A percentile compares a stretch with the other conserved stretches of the same genome.
These are phyloP conservation scores for Botrytis aclada DNA, from an alignment of 2,329 filamentous ascomycete species.

Conservation along the genomic window DNA sequence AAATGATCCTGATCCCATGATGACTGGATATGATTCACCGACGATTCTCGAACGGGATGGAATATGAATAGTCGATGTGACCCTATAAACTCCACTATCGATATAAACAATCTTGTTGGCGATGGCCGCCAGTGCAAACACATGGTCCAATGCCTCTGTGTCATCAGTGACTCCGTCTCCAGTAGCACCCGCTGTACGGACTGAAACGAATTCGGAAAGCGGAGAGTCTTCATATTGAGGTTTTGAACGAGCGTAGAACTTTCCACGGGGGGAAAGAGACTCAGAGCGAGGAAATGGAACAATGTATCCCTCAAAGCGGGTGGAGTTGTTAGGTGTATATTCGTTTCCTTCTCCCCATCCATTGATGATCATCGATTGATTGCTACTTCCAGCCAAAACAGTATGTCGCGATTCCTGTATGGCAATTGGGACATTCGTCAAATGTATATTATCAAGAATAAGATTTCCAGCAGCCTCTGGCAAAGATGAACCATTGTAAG, in stretches of 20 bases:
- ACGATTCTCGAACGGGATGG: conserved; percentile 43
- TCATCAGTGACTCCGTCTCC: conserved; percentile 59
- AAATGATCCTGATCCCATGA: conserved; percentile 40
- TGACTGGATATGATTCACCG: conserved; percentile 45
- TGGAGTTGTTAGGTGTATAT: conserved; percentile 54
- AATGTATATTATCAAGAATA: conserved; percentile 18
- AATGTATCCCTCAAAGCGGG: conserved; percentile 41
- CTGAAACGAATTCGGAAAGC: conserved; percentile 43
- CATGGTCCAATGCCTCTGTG: conserved; percentile 55
- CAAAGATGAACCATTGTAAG: conserved; percentile 50
- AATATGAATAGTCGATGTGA: conserved; percentile 48
- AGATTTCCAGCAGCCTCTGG: conserved; percentile 22
- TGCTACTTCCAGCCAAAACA: conserved; percentile 28
- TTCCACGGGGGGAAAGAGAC: background rate
- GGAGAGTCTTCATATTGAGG: conserved; percentile 49
- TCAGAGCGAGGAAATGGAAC: conserved; percentile 35
- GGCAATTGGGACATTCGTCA: conserved; percentile 15
- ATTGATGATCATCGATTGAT: conserved; percentile 30
- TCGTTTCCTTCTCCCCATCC: conserved; percentile 36
- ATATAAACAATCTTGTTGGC: conserved; percentile 53
- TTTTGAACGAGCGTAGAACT: conserved; percentile 51
- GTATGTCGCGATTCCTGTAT: conserved; percentile 39
- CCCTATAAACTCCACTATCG: conserved; percentile 54
- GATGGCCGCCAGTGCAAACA: conserved; percentile 50
- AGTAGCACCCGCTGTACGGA: conserved; percentile 41